Conservation (phyloP, 257 asterid species). For the Solanum microdontum region DNA sequence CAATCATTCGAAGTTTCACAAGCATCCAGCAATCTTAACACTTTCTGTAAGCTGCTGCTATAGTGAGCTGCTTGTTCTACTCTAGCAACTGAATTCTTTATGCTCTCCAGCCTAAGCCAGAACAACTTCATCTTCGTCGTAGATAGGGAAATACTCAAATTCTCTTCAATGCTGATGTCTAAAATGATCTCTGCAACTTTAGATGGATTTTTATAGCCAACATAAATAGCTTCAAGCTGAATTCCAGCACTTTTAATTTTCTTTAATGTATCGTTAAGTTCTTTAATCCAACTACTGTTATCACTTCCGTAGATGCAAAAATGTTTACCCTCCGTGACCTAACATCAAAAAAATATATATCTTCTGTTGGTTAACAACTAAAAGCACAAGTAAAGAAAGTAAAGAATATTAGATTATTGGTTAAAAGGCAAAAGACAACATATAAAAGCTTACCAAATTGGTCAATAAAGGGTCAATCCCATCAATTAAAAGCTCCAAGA, state of each 20-base stretch:
- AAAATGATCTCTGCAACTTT: conserved; percentile 23
- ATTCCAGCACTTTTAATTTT: conserved; percentile 20
- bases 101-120: conserved; percentile 50
- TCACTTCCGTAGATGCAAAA: conserved; percentile 55
- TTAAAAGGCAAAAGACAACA: neutral
- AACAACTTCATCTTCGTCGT: conserved; percentile 27
- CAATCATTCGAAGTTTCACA: conserved; percentile 19
- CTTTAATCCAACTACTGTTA: conserved; percentile 44
- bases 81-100: conserved; percentile 16
- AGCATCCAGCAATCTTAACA: conserved; percentile 19
- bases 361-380: neutral
- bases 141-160: conserved; percentile 20
- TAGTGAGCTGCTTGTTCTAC: neutral
- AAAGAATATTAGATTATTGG: neutral
- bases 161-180: conserved; percentile 32
- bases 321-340: conserved; percentile 42
- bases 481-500: conserved; percentile 25
- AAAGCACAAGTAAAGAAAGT: neutral
- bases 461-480: conserved; percentile 35
- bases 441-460: conserved; percentile 34
- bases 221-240: conserved; percentile 42
- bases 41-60: conserved; percentile 10
- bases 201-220: conserved; percentile 43
- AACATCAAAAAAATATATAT: neutral
- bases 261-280: conserved; percentile 20